Evolutionary conservation across 805 yeast species (phyloP).

Genomic region (Suhomyces tanzawaensis): DNA sequence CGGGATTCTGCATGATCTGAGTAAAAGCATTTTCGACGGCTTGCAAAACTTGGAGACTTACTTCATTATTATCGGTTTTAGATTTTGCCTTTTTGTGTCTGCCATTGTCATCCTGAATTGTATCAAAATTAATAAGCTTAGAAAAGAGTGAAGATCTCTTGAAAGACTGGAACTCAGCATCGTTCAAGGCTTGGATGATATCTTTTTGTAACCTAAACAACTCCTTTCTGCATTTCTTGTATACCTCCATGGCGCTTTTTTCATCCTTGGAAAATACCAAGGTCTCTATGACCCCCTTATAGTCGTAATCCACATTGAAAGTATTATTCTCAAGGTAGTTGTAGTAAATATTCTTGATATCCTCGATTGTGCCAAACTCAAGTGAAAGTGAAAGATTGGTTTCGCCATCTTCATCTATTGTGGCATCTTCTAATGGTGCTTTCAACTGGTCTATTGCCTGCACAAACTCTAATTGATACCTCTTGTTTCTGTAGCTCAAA

Average conservation of each 20-base stretch:
- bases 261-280: slow-evolving; percentile 1
- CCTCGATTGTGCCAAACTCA: slow-evolving; percentile 50
- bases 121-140: slow-evolving; percentile 23
- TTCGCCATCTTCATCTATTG: slow-evolving; percentile 26
- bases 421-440: slow-evolving; percentile 64
- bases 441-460: slow-evolving; percentile 61
- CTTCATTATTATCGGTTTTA: slow-evolving; percentile 16
- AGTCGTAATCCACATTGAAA: slow-evolving; percentile 5
- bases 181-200: slow-evolving; percentile 49
- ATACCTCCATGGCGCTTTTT: slow-evolving; percentile 23
- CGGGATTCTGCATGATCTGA: slow-evolving; percentile 46
- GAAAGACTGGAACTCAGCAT: slow-evolving; percentile 56
- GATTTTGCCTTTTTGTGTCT: not conserved
- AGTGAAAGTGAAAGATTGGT: slow-evolving; percentile 34
- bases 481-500: slow-evolving; percentile 14
- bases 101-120: slow-evolving; percentile 1
- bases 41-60: slow-evolving; percentile 46
- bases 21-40: slow-evolving; percentile 70
- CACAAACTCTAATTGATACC: slow-evolving; percentile 59
- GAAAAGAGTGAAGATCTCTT: slow-evolving; percentile 54
- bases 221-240: slow-evolving; percentile 54
- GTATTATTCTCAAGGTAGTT: slow-evolving; percentile 9
- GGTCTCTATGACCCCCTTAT: slow-evolving; percentile 6
- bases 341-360: slow-evolving; percentile 48
- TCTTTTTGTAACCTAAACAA: slow-evolving; percentile 59